These are phyloP conservation scores for Diaporthe ampelina DNA, from an alignment of 2,329 filamentous ascomycete species.

Conservation along the genomic window DNA sequence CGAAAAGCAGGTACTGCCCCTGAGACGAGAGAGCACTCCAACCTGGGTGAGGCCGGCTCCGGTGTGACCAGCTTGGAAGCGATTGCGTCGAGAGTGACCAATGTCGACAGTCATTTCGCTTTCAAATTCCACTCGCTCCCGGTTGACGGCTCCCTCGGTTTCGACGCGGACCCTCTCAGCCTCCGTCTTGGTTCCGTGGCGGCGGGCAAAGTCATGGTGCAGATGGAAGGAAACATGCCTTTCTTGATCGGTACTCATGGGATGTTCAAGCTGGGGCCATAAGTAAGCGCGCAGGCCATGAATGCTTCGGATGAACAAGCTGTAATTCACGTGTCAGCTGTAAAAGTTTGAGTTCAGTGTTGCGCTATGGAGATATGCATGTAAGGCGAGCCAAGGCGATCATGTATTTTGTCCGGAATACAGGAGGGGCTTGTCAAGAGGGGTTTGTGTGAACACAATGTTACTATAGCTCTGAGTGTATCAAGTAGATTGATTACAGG, in stretches of 20 bases:
- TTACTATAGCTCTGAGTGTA: background rate
- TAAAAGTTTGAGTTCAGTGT: conserved; percentile 1
- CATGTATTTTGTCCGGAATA: background rate
- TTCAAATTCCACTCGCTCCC: background rate
- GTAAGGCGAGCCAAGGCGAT: background rate
- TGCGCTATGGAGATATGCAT: background rate
- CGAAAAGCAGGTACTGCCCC: accelerated
- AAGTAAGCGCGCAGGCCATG: background rate
- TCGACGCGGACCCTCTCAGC: background rate
- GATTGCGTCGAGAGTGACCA: background rate
- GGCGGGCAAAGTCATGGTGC: conserved; percentile 16
- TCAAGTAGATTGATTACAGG: background rate
- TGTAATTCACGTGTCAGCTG: conserved; percentile 20
- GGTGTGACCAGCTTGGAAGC: too few relatives aligned
- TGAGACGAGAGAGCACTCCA: background rate
- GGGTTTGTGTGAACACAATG: too few relatives aligned
- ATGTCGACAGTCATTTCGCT: conserved; percentile 22
- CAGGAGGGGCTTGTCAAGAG: too few relatives aligned
- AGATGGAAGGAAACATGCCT: background rate
- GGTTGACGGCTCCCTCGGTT: background rate
- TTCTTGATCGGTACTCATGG: conserved; percentile 20
- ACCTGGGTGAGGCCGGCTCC: background rate
- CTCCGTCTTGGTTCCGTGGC: conserved; percentile 27
- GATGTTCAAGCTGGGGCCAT: conserved; percentile 22
- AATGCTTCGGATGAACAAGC: conserved; percentile 8